Conservation (phyloP, 345 rosid genomes). For the Eucalyptus curtisii region DNA sequence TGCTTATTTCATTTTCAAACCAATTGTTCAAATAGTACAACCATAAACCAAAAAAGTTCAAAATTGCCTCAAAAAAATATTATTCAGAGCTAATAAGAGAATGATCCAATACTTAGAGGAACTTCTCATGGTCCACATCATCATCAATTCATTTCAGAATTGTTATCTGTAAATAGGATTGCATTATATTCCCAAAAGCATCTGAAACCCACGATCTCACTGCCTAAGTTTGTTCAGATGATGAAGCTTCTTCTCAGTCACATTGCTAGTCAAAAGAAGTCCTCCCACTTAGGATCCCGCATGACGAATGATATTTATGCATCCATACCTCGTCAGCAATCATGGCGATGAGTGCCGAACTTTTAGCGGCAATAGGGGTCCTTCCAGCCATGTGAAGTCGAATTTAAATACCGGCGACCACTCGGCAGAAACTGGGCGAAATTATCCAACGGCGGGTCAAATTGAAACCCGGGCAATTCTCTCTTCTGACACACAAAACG, state of each 20-base stretch:
- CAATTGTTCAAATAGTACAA: neutral
- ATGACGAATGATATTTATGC: neutral
- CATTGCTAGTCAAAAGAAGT: neutral
- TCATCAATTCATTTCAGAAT: neutral
- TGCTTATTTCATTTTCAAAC: neutral
- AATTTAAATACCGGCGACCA: neutral
- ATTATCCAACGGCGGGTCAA: neutral
- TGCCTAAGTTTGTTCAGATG: neutral
- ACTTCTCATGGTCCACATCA: neutral
- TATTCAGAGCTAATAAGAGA: neutral
- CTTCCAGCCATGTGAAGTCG: slow-evolving; percentile 4
- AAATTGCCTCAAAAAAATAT: neutral
- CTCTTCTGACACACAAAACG: neutral
- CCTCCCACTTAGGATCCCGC: neutral
- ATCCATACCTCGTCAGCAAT: slow-evolving; percentile 9
- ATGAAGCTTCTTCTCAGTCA: neutral
- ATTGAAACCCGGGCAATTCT: neutral
- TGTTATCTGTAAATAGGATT: neutral
- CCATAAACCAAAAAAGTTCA: neutral
- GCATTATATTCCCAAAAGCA: neutral
- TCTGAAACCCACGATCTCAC: neutral
- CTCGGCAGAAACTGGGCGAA: neutral
- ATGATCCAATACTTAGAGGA: neutral
- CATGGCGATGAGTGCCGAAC: slow-evolving; percentile 6
- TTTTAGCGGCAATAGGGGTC: neutral